Evolutionary conservation across 2,329 filamentous ascomycete species (phyloP), one percentile per base, ranked within the genome.

Genomic region (Fusarium haematococcum): DNA sequence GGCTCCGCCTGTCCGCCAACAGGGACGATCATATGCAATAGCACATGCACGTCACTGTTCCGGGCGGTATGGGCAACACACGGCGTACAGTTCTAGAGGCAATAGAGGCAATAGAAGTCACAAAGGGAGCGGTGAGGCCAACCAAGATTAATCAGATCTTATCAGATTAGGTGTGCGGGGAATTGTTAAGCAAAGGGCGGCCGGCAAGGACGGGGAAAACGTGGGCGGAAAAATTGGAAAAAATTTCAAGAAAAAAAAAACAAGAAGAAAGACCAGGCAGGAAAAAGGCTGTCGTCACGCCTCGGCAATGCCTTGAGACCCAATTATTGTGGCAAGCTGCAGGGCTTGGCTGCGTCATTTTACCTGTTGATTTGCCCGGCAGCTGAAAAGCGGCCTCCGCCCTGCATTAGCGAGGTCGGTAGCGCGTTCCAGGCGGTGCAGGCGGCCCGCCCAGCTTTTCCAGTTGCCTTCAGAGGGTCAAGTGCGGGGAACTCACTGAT

Each of bases 191-290:
- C 18, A 25, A 23, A 27, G 23, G 16, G 25, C 20, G 48, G 10
- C 18, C 11, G 48, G 27, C 27, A 32, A 50, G 10, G 39, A 27
- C 13, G 23, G 23, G 20, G 14, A 16, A 16, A 52, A 32, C 10
- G 10, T 14, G 0, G 14, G 27, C 48, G 48, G 48, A 8, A 32
- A 54, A 52, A 52, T n/a, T 30, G 48, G 23, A 11, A 52, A 52
- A 30, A 54, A 54, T 33, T 54, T 54, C 48, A 32, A 54, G 48
- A 54, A 54, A 52, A 54, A 52, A 52, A 52, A 52, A 52, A 52
- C 18, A 32, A 52, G 27, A 13, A n/a, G n/a, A 52, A 52, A 20
- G 32, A 45, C 9, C 48, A 54, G 48, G 48, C 48, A 54, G 48
- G 27, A 20, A 54, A 54, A 54, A 30, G 11, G 18, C 14, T 25